Evolutionary conservation across 345 rosid species (phyloP).

Genomic region (Angophora floribunda): DNA sequence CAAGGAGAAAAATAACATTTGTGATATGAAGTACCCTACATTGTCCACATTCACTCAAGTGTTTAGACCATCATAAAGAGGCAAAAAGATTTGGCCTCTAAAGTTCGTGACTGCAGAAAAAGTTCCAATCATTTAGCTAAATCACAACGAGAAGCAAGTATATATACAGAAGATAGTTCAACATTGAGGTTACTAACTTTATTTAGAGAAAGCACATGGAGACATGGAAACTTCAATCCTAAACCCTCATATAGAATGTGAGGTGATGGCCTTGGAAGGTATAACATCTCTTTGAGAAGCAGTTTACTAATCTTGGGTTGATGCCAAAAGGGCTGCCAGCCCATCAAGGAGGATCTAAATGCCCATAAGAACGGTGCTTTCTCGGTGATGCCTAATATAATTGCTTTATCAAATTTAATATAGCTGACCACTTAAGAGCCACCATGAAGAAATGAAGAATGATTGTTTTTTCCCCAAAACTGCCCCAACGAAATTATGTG

Average conservation of each 20-base stretch:
- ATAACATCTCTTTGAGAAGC: not conserved
- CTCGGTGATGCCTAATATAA: not conserved
- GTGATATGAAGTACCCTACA: not conserved
- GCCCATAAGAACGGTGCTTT: not conserved
- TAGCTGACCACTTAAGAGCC: not conserved
- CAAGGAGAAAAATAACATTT: not conserved
- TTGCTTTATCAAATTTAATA: not conserved
- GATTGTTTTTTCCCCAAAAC: not conserved
- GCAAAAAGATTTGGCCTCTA: not conserved
- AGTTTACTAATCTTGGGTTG: not conserved
- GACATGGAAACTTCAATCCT: not conserved
- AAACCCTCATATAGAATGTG: not conserved
- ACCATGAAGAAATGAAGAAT: not conserved
- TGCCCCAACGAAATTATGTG: not conserved
- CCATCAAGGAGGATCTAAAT: not conserved
- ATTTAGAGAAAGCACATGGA: not conserved
- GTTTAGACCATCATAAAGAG: not conserved
- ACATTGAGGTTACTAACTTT: not conserved
- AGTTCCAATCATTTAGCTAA: not conserved
- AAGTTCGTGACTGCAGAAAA: not conserved
- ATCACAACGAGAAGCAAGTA: not conserved
- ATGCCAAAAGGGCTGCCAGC: not conserved
- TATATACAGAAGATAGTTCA: not conserved
- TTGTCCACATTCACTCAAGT: not conserved
- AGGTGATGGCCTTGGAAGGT: not conserved